Conservation (phyloP, 306 rosid species). For the Glycine tomentella region DNA sequence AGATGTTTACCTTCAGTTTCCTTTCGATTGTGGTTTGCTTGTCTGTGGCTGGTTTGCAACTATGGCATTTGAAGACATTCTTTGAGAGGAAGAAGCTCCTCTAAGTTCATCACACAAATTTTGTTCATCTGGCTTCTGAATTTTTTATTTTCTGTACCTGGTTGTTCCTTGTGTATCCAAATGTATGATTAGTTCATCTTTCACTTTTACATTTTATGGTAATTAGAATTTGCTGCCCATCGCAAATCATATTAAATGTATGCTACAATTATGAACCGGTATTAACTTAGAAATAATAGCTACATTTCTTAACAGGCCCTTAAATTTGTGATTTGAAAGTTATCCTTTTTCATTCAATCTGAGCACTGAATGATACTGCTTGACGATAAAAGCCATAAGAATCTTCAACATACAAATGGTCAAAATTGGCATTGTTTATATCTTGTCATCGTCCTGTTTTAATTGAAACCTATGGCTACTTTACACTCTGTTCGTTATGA, state of each 20-base stretch:
- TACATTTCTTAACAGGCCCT: not conserved
- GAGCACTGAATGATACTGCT: not conserved
- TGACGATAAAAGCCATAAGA: not conserved
- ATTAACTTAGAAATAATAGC: slow-evolving; percentile 28
- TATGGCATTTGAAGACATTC: slow-evolving; percentile 95
- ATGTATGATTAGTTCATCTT: slow-evolving; percentile 42
- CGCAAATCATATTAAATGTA: not conserved
- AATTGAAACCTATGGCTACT: too few species aligned
- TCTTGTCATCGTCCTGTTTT: too few species aligned
- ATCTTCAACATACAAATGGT: too few species aligned
- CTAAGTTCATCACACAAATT: slow-evolving; percentile 44
- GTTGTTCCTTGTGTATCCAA: slow-evolving; percentile 16
- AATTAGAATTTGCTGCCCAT: not conserved
- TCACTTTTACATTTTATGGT: not conserved
- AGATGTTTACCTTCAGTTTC: slow-evolving; percentile 81
- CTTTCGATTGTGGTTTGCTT: slow-evolving; percentile 79
- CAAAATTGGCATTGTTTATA: too few species aligned
- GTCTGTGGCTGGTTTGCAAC: slow-evolving; percentile 87
- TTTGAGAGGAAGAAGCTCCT: slow-evolving; percentile 94
- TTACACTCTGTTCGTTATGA: too few species aligned
- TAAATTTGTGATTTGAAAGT: slow-evolving; percentile 2
- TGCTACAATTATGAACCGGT: slow-evolving; percentile 1
- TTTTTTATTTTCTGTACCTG: slow-evolving; percentile 10
- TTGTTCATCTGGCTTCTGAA: slow-evolving; percentile 1
- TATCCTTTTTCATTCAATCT: slow-evolving; percentile 15